A percentile compares a stretch with the other conserved stretches of the same genome.
Evolutionary conservation across 2,329 filamentous ascomycete species (phyloP).

Genomic region (Graphilbum sp.): DNA sequence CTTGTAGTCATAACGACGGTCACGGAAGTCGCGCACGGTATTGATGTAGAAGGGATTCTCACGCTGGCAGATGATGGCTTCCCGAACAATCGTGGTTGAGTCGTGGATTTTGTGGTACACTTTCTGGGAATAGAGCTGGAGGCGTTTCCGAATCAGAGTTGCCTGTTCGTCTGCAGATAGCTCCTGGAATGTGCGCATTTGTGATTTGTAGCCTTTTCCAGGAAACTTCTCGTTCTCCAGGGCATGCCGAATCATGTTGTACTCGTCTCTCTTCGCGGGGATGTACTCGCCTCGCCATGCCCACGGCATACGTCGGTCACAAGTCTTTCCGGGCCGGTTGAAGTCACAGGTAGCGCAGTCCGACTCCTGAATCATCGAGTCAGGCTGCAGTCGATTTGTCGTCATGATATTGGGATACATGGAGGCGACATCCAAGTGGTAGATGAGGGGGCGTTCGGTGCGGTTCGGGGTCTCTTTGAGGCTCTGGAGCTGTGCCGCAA

Average conservation of each 20-base stretch:
- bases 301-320: conserved; percentile 88
- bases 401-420: conserved; percentile 99
- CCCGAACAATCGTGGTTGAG: conserved; percentile 75
- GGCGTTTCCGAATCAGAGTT: conserved; percentile 60
- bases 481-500: conserved; percentile 49
- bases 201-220: conserved; percentile 54
- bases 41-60: conserved; percentile 98
- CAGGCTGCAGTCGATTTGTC: conserved; percentile 88
- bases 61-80: conserved; percentile 94
- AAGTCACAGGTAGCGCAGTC: conserved; percentile 97
- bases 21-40: conserved; percentile 89
- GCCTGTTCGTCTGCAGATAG: conserved; percentile 72
- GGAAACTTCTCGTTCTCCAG: conserved; percentile 89
- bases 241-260: conserved; percentile 94
- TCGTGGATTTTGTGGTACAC: conserved; percentile 99
- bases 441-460: conserved; percentile 76
- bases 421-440: conserved; percentile 94
- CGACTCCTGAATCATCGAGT: conserved; percentile 96
- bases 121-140: conserved; percentile 91
- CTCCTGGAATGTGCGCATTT: conserved; percentile 63
- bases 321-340: conserved; percentile 93
- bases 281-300: conserved; percentile 96
- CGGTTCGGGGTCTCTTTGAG: conserved; percentile 74
- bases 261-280: conserved; percentile 90
- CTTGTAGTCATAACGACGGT: conserved; percentile 96